Conservation (phyloP, 345 rosid species). For the Syzygium oleosum region DNA sequence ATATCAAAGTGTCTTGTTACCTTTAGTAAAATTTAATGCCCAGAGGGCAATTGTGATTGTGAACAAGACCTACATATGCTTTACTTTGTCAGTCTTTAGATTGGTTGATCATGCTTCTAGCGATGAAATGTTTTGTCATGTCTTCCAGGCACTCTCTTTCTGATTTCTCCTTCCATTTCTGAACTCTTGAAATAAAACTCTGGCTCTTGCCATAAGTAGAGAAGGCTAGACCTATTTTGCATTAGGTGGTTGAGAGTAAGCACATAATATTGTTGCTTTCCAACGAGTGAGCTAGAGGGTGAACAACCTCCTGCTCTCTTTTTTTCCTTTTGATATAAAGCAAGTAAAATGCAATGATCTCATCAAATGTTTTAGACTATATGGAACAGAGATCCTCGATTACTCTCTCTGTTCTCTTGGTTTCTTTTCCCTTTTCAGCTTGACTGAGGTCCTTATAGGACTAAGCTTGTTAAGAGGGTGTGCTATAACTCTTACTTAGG, state of each 20-base stretch:
- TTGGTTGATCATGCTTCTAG: not conserved
- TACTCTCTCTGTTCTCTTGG: not conserved
- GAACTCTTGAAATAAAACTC: not conserved
- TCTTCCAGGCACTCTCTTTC: not conserved
- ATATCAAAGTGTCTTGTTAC: not conserved
- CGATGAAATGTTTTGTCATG: not conserved
- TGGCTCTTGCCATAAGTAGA: not conserved
- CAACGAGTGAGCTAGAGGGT: not conserved
- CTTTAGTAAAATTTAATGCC: not conserved
- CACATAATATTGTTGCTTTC: not conserved
- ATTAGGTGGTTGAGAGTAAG: not conserved
- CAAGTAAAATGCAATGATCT: not conserved
- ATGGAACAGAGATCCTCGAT: not conserved
- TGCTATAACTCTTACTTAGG: not conserved
- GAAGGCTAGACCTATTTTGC: not conserved
- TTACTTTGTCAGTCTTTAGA: not conserved
- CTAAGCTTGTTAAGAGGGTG: not conserved
- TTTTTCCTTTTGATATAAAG: not conserved
- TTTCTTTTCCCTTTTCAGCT: not conserved
- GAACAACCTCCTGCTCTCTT: not conserved
- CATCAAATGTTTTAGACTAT: not conserved
- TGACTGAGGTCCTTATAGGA: not conserved
- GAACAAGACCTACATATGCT: not conserved
- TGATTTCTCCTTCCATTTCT: not conserved
- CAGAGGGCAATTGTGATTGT: not conserved